phyloP scores from a whole-genome alignment of 495 filamentous ascomycete genomes.

The Penicillium lividum region DNA sequence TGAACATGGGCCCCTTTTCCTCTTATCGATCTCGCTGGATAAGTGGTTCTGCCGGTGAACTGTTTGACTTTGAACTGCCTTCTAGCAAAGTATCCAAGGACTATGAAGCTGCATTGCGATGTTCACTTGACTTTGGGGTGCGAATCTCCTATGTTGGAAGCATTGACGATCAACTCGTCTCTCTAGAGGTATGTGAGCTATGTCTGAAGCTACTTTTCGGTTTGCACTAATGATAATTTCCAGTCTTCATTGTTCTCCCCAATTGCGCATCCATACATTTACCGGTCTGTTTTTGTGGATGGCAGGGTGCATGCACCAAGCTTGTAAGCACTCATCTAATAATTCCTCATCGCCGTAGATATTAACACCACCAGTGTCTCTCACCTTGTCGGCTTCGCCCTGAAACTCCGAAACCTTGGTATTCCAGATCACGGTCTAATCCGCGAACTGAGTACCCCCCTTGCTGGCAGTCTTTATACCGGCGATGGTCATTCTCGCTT shows the following conservation, averaged over 20 bases:
- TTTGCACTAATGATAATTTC: not conserved
- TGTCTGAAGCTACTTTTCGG: not conserved
- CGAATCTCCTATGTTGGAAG: constrained; percentile 85
- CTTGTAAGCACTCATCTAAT: constrained; percentile 56
- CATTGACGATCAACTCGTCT: constrained; percentile 96
- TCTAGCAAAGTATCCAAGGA: constrained; percentile 78
- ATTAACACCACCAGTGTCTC: constrained; percentile 59
- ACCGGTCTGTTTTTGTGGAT: constrained; percentile 91
- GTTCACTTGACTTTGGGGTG: constrained; percentile 72
- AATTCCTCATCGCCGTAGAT: not conserved
- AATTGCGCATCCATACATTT: constrained; percentile 86
- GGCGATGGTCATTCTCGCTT: constrained; percentile 93
- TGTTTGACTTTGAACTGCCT: constrained; percentile 86
- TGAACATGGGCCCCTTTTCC: constrained; percentile 88
- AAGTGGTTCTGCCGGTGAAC: constrained; percentile 83
- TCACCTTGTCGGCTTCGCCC: constrained; percentile 86
- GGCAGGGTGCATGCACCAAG: constrained; percentile 89
- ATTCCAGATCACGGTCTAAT: constrained; percentile 91
- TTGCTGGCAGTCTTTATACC: constrained; percentile 87
- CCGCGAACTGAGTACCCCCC: constrained; percentile 80
- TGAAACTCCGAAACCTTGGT: constrained; percentile 91
- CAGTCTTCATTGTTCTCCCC: constrained; percentile 83
- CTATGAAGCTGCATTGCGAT: constrained; percentile 73
- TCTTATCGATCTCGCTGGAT: constrained; percentile 83
- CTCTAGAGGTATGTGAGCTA: constrained; percentile 64